Conservation (phyloP, 1,284 basidiomycete species). For the Sanghuangporus baumii region DNA sequence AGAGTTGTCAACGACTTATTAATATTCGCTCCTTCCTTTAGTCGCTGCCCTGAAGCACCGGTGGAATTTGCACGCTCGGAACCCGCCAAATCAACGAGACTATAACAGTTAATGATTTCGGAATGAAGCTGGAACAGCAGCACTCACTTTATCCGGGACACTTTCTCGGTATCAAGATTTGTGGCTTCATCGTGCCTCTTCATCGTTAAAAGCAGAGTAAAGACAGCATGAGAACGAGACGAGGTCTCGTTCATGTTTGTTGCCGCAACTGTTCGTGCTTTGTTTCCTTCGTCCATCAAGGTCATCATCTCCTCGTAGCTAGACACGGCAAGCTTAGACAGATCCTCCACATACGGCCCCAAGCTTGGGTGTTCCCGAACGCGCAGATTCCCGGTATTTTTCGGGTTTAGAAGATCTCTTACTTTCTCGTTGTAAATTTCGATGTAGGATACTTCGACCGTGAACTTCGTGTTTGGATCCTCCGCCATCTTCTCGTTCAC, state of each 20-base stretch:
- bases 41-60: conserved; percentile 88
- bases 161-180: conserved; percentile 91
- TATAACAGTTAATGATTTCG: conserved; percentile 25
- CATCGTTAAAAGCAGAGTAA: conserved; percentile 91
- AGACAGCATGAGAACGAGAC: conserved; percentile 96
- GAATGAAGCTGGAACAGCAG: not conserved
- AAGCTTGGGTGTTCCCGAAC: conserved; percentile 95
- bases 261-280: conserved; percentile 94
- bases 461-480: conserved; percentile 75
- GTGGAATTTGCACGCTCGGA: conserved; percentile 96
- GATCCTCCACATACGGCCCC: conserved; percentile 95
- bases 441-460: conserved; percentile 97
- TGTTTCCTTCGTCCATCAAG: conserved; percentile 99
- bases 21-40: conserved; percentile 97
- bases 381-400: conserved; percentile 92
- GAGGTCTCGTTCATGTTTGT: conserved; percentile 99
- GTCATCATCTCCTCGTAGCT: conserved; percentile 96
- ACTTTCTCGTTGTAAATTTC: conserved; percentile 99
- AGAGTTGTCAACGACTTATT: conserved; percentile 97
- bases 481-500: conserved; percentile 60
- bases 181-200: conserved; percentile 79
- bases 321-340: conserved; percentile 89
- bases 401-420: conserved; percentile 93
- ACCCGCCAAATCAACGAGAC: conserved; percentile 93
- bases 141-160: conserved; percentile 85